These are phyloP conservation scores for Syncephalastrum monosporum DNA, from an alignment of 371 early-diverging fungal species.

Conservation along the genomic window DNA sequence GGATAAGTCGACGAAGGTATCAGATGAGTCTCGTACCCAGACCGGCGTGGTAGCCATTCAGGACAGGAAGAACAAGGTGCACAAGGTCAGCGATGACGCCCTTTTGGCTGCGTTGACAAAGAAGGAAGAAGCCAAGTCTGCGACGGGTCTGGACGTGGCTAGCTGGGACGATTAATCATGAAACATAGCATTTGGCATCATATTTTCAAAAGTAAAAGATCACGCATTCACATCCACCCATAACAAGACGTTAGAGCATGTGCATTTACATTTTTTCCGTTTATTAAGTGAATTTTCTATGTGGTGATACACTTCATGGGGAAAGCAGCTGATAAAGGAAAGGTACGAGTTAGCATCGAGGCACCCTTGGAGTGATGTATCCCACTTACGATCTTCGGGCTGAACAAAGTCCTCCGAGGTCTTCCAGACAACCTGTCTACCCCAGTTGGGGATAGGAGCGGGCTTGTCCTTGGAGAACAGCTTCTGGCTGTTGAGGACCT, in stretches of 20 bases:
- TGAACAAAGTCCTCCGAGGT: conserved; percentile 41
- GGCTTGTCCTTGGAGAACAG: conserved; percentile 33
- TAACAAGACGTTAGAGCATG: too few species aligned
- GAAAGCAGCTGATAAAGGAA: conserved; percentile 29
- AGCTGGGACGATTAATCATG: conserved; percentile 40
- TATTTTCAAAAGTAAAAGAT: too few species aligned
- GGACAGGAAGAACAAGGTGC: too few species aligned
- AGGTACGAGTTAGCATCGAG: background rate
- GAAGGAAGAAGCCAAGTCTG: too few species aligned
- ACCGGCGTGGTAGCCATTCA: too few species aligned
- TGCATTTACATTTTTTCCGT: conserved; percentile 3
- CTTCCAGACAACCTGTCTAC: conserved; percentile 40
- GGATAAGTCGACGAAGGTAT: too few species aligned
- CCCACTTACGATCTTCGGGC: conserved; percentile 46
- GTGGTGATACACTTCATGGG: conserved; percentile 32
- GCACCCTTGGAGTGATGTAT: background rate
- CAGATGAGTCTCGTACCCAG: too few species aligned
- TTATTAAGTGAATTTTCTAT: conserved; percentile 10
- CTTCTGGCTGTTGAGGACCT: conserved; percentile 37
- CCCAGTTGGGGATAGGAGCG: conserved; percentile 46
- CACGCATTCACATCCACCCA: too few species aligned
- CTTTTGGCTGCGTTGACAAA: too few species aligned
- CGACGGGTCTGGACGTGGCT: conserved; percentile 44
- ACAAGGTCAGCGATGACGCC: too few species aligned
- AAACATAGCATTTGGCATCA: background rate